Conservation (phyloP, 495 filamentous ascomycete genomes). For the Pseudoneurospora amorphoporcata region DNA sequence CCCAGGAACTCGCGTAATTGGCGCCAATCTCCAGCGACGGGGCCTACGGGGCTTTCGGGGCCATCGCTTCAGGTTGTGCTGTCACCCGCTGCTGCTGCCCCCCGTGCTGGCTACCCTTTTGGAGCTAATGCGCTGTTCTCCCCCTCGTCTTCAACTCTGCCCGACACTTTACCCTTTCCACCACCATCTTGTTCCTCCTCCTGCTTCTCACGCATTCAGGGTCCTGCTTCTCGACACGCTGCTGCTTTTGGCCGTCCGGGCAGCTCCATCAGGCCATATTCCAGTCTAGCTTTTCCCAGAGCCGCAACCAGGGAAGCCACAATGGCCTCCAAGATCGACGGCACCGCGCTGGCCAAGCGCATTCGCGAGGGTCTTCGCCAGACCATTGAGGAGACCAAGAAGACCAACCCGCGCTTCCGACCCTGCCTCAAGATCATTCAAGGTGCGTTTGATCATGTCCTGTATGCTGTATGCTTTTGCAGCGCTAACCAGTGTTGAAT, state of each 20-base stretch:
- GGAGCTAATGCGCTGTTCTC: background rate
- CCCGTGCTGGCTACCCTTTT: background rate
- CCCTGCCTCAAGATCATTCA: slow-evolving; percentile 89
- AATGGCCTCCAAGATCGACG: slow-evolving; percentile 88
- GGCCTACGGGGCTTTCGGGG: background rate
- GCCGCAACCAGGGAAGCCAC: slow-evolving; percentile 60
- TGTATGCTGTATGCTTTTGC: slow-evolving; percentile 1
- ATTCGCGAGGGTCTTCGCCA: slow-evolving; percentile 70
- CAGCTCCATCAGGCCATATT: slow-evolving; percentile 17
- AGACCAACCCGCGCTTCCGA: slow-evolving; percentile 72
- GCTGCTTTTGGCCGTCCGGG: background rate
- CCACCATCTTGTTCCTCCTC: background rate
- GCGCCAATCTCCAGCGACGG: background rate
- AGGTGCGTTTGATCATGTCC: slow-evolving; percentile 42
- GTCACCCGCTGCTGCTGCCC: background rate
- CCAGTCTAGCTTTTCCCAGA: slow-evolving; percentile 27
- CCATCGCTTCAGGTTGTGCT: background rate
- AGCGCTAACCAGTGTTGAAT: slow-evolving; percentile 5
- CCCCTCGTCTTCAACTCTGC: background rate
- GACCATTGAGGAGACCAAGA: slow-evolving; percentile 73
- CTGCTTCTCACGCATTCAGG: background rate
- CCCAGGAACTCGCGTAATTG: background rate
- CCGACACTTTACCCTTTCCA: background rate
- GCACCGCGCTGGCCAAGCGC: slow-evolving; percentile 81
- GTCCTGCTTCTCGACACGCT: background rate